These are phyloP conservation scores for Mycena rebaudengoi DNA, from an alignment of 768 basidiomycete species.

Conservation along the genomic window DNA sequence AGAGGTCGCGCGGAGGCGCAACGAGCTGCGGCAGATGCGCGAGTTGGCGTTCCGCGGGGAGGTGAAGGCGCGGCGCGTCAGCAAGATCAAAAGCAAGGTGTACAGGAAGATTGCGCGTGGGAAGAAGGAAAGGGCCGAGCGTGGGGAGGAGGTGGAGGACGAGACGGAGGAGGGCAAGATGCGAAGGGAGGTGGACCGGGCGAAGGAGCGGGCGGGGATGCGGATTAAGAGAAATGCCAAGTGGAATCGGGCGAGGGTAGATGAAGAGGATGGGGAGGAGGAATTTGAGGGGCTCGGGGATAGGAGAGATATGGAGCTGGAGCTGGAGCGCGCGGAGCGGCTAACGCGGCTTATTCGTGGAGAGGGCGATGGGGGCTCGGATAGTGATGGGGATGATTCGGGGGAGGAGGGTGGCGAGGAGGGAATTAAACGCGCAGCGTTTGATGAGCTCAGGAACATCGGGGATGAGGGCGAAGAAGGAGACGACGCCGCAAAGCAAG, in stretches of 20 bases:
- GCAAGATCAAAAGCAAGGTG: constrained; percentile 96
- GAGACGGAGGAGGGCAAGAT: constrained; percentile 65
- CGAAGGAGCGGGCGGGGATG: constrained; percentile 89
- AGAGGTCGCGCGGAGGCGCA: constrained; percentile 83
- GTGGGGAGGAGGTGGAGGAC: constrained; percentile 54
- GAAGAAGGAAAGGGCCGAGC: constrained; percentile 65
- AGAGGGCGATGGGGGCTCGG: constrained; percentile 41
- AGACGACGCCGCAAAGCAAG: constrained; percentile 48
- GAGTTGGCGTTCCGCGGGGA: constrained; percentile 96
- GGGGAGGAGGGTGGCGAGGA: constrained; percentile 54
- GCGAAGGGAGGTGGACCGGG: constrained; percentile 81
- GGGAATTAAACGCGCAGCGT: constrained; percentile 71
- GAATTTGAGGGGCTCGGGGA: constrained; percentile 63
- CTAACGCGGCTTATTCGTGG: constrained; percentile 81
- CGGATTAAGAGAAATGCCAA: constrained; percentile 89
- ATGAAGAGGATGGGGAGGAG: constrained; percentile 62
- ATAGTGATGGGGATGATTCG: constrained; percentile 57
- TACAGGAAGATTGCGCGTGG: constrained; percentile 88
- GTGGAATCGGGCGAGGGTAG: constrained; percentile 83
- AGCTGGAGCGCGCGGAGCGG: constrained; percentile 85
- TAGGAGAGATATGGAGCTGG: constrained; percentile 78
- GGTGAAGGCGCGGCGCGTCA: constrained; percentile 85
- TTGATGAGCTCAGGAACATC: constrained; percentile 75
- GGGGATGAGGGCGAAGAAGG: constrained; percentile 47
- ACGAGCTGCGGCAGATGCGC: constrained; percentile 86